phyloP scores from a whole-genome alignment of 2,329 filamentous ascomycete genomes.

The Colletotrichum truncatum region DNA sequence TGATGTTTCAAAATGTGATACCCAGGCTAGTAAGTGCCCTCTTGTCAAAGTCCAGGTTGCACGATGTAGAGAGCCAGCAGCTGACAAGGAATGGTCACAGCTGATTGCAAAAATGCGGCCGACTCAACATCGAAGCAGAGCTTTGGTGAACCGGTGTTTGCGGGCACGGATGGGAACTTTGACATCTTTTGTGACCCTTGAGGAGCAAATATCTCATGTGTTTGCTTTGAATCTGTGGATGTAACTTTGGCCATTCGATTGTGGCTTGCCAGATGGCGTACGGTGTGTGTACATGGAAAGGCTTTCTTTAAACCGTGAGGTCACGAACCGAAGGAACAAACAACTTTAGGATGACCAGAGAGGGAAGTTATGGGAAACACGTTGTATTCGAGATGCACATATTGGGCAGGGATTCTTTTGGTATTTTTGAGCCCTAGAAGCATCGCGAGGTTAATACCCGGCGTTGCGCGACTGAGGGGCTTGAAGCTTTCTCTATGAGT shows the following conservation, averaged over 20 bases:
- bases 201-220: neutral
- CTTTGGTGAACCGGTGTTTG: constrained; percentile 40
- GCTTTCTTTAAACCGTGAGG: neutral
- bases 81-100: constrained; percentile 35
- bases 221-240: neutral
- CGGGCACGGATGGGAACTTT: constrained; percentile 52
- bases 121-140: constrained; percentile 36
- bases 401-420: neutral
- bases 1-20: constrained; percentile 53
- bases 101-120: constrained; percentile 47
- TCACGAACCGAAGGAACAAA: neutral
- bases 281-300: neutral
- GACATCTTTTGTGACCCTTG: constrained; percentile 56
- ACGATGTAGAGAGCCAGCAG: neutral
- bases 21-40: constrained; percentile 51
- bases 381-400: neutral
- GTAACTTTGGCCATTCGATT: neutral
- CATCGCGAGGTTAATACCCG: constrained; percentile 13
- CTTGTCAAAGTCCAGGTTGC: neutral
- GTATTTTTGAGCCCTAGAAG: neutral
- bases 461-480: neutral
- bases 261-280: neutral
- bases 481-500: neutral
- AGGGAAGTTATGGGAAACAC: neutral
- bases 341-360: neutral